Evolutionary conservation across 2,329 filamentous ascomycete species (phyloP).

Genomic region (Trichoderma pleuroti): DNA sequence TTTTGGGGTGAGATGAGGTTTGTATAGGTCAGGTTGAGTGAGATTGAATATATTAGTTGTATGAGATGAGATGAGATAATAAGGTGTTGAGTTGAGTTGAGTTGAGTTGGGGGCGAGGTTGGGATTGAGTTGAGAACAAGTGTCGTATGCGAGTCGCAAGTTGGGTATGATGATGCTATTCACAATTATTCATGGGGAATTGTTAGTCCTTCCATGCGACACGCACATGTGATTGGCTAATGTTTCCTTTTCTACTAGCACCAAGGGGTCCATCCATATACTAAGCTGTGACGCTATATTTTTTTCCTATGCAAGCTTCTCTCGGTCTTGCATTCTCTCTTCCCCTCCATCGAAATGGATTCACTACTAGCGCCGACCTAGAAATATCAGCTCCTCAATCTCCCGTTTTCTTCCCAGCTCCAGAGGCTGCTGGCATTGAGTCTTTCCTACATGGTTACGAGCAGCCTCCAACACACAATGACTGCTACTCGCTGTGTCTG

Average conservation of each 20-base stretch:
- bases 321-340: neutral
- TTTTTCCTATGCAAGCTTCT: neutral
- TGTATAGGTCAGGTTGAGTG: neutral
- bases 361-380: neutral
- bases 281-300: conserved; percentile 11
- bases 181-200: neutral
- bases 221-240: neutral
- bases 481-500: conserved; percentile 38
- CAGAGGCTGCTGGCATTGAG: neutral
- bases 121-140: neutral
- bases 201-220: neutral
- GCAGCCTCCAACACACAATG: conserved; percentile 40
- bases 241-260: neutral
- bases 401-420: neutral
- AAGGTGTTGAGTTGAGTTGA: neutral
- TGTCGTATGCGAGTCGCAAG: neutral
- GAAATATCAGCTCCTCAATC: neutral
- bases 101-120: neutral
- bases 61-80: neutral
- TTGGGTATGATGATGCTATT: neutral
- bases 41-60: neutral
- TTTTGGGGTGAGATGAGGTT: neutral
- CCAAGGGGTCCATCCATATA: neutral
- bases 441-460: neutral
- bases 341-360: neutral